Conservation (phyloP, 257 asterid genomes). For the Sherardia arvensis region DNA sequence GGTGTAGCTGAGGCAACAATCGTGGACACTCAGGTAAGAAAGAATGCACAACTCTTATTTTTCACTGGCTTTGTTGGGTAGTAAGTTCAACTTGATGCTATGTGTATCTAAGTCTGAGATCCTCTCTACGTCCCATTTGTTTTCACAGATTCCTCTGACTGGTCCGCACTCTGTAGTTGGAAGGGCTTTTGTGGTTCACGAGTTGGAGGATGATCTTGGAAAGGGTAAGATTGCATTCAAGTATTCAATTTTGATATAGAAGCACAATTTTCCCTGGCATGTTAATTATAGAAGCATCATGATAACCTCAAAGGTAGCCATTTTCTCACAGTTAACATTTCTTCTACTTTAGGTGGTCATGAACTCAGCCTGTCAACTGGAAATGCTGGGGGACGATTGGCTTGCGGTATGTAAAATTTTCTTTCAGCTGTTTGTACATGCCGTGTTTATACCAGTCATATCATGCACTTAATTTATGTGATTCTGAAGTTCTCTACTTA, state of each 20-base stretch:
- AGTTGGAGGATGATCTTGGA: slow-evolving; percentile 93
- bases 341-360: slow-evolving; percentile 56
- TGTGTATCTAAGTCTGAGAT: neutral
- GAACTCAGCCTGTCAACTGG: slow-evolving; percentile 92
- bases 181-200: slow-evolving; percentile 94
- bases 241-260: neutral
- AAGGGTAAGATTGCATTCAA: slow-evolving; percentile 48
- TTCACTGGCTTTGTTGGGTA: slow-evolving; percentile 3
- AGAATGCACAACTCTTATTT: slow-evolving; percentile 3
- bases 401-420: slow-evolving; percentile 60
- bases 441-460: slow-evolving; percentile 4
- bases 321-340: neutral
- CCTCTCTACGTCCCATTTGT: slow-evolving; percentile 4
- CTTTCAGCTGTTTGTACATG: neutral
- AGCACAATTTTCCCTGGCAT: neutral
- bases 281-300: neutral
- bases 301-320: neutral
- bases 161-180: slow-evolving; percentile 91
- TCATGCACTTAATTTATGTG: neutral
- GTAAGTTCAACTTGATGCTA: neutral
- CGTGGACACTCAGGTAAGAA: slow-evolving; percentile 63
- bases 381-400: slow-evolving; percentile 96
- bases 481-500: neutral
- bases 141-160: slow-evolving; percentile 62
- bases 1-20: slow-evolving; percentile 91